Conservation (phyloP, 768 basidiomycete species). For the Leccinum rimulosum region DNA sequence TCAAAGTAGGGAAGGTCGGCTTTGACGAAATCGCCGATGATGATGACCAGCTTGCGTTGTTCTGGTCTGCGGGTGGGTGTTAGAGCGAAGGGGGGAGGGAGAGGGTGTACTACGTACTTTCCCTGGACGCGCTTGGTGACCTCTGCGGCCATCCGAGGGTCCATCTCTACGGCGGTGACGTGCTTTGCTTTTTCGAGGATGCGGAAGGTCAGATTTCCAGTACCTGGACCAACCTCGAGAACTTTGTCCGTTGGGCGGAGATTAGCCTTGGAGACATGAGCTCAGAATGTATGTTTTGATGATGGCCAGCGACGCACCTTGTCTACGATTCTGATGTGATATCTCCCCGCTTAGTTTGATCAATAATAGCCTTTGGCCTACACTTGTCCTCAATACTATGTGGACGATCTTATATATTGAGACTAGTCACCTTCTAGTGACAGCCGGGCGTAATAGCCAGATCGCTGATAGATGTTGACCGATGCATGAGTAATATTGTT, state of each 20-base stretch:
- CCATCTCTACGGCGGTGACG: slow-evolving; percentile 95
- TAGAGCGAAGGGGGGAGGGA: neutral
- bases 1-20: slow-evolving; percentile 98
- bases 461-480: no score
- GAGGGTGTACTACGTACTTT: slow-evolving; percentile 71
- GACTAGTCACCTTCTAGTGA: no score
- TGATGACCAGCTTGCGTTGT: slow-evolving; percentile 90
- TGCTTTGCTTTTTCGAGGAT: slow-evolving; percentile 93
- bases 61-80: slow-evolving; percentile 62
- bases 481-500: no score
- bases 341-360: no score
- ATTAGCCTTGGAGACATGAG: slow-evolving; percentile 59
- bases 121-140: slow-evolving; percentile 96
- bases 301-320: slow-evolving; percentile 37
- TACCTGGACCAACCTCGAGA: slow-evolving; percentile 96
- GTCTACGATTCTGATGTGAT: slow-evolving; percentile 52
- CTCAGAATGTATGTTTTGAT: neutral
- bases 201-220: slow-evolving; percentile 91
- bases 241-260: slow-evolving; percentile 93
- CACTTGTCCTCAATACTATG: no score
- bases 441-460: no score
- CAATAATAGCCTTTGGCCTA: no score
- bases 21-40: slow-evolving; percentile 98
- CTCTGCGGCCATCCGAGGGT: slow-evolving; percentile 98
- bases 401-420: no score